A percentile compares a stretch with the other conserved stretches of the same genome.
Conservation (phyloP, 2,329 filamentous ascomycete species). For the Penicillium verrucosum region DNA sequence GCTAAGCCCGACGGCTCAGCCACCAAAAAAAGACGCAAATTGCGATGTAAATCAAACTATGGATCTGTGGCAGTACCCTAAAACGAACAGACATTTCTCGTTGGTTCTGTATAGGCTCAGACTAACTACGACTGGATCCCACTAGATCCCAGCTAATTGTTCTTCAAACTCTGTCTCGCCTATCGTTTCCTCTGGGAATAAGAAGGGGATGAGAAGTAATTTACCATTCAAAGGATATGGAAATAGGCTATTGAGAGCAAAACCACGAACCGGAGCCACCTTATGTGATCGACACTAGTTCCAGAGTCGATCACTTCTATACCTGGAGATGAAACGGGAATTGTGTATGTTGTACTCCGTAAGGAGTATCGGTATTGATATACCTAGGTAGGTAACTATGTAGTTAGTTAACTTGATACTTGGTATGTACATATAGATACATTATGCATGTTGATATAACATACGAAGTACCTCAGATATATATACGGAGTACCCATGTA, state of each 20-base stretch:
- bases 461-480: no score
- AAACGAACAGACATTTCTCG: not conserved
- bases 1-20: conserved; percentile 4
- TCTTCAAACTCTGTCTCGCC: not conserved
- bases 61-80: not conserved
- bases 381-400: not conserved
- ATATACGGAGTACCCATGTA: no score
- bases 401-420: not conserved
- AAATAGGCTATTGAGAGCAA: conserved; percentile 5
- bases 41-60: not conserved
- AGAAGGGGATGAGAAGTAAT: not conserved
- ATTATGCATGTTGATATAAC: not conserved
- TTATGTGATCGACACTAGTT: conserved; percentile 25
- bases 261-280: conserved; percentile 6
- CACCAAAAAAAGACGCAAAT: conserved; percentile 4
- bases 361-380: no score
- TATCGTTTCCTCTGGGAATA: not conserved
- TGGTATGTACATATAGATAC: no score
- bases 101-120: not conserved
- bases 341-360: not conserved
- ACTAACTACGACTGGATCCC: not conserved
- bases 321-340: not conserved
- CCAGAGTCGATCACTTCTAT: conserved; percentile 16
- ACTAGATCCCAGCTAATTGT: not conserved
- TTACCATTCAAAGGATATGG: not conserved